These are phyloP conservation scores for Calonectria pseudoreteaudii DNA, from an alignment of 2,329 filamentous ascomycete species.

Conservation along the genomic window DNA sequence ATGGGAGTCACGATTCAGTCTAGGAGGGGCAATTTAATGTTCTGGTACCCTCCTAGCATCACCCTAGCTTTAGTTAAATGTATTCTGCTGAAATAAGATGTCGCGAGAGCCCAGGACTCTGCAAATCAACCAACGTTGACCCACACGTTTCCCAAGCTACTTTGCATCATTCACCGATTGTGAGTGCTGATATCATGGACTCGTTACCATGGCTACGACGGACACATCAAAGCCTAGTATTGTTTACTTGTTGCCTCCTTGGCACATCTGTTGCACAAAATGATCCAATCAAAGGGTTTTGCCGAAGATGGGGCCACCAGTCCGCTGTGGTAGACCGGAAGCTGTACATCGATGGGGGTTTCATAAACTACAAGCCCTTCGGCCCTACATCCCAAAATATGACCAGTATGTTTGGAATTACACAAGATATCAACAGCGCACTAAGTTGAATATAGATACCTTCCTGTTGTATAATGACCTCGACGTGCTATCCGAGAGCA, in stretches of 20 bases:
- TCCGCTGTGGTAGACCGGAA: slow-evolving; percentile 24
- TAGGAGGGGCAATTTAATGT: too few relatives aligned
- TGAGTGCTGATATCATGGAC: neutral
- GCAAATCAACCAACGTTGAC: too few relatives aligned
- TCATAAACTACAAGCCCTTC: slow-evolving; percentile 18
- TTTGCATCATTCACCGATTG: neutral
- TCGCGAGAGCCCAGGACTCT: too few relatives aligned
- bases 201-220: neutral
- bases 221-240: neutral
- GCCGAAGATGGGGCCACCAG: slow-evolving; percentile 25
- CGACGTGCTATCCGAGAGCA: neutral
- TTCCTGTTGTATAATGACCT: slow-evolving; percentile 22
- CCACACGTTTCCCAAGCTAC: neutral
- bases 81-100: neutral
- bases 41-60: too few relatives aligned
- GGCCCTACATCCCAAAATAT: neutral
- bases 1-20: neutral
- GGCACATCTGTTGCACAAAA: neutral
- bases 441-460: neutral
- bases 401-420: slow-evolving; percentile 5
- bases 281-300: slow-evolving; percentile 20
- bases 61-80: too few relatives aligned
- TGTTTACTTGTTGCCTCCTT: neutral
- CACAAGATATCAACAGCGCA: neutral
- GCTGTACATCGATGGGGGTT: slow-evolving; percentile 24